A percentile compares a stretch with the other conserved stretches of the same genome.
Evolutionary conservation across 176 grass and related monocot genomes (phyloP).

Genomic region (Avena eriantha): DNA sequence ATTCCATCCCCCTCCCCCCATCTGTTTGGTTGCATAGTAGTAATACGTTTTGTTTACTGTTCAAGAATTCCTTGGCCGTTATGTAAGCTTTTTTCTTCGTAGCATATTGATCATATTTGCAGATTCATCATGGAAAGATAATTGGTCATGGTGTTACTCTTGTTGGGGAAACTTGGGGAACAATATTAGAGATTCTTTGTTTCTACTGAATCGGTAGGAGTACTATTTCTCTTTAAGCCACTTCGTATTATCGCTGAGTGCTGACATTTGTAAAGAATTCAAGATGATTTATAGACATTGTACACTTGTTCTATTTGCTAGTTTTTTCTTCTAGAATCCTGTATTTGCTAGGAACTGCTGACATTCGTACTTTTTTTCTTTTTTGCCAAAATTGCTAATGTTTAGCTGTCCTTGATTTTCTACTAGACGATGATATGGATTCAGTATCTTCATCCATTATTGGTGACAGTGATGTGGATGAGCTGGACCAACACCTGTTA

Average conservation of each 20-base stretch:
- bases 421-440: slow-evolving; percentile 71
- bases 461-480: slow-evolving; percentile 69
- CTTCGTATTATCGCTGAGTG: background rate
- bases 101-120: background rate
- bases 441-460: slow-evolving; percentile 60
- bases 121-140: background rate
- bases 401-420: slow-evolving; percentile 16
- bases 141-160: background rate
- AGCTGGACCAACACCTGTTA: slow-evolving; percentile 59
- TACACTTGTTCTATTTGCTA: slow-evolving; percentile 34
- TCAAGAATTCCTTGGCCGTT: background rate
- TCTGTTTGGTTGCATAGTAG: background rate
- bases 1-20: background rate
- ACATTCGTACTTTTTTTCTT: background rate
- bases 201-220: background rate
- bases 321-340: background rate
- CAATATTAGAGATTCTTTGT: background rate
- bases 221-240: background rate
- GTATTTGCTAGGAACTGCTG: background rate
- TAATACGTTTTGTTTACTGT: background rate
- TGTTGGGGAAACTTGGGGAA: background rate
- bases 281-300: background rate
- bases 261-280: background rate
- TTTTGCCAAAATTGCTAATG: background rate
- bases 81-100: too few relatives aligned